Evolutionary conservation across 371 early-diverging fungal genomes (phyloP), one percentile per base, ranked within the genome.

Genomic region (Actinomortierella wolfii): DNA sequence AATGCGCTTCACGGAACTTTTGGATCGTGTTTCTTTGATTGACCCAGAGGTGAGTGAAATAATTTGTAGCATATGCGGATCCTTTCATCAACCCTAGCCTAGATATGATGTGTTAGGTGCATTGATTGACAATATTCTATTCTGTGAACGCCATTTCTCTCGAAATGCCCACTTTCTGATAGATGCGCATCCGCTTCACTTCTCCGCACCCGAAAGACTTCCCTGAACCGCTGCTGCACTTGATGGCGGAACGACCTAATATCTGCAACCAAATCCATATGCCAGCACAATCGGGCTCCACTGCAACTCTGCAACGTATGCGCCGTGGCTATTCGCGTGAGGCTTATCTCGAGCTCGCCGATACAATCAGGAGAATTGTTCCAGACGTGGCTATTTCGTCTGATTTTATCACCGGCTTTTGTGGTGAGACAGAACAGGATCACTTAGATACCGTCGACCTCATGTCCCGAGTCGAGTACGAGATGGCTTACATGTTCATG

Each of bases 151-250:
- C 21, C 23, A 17, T 4, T 9, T 14, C 28, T 14, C 13, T 39
- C 20, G n/a, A n/a, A n/a, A n/a, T n/a, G n/a, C n/a, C n/a, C n/a
- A n/a, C n/a, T n/a, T n/a, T n/a, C n/a, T n/a, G n/a, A n/a, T 67
- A 82, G 79, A 86, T 92, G 86, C 85, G 92, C 51, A 81, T 92
- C 49, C 82, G 90, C 41, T 92, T 92, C 60, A 91, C 92, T 9
- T 89, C 90, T 28, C 92, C 92, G 21, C 92, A 92, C 66, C 92
- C 92, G 25, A 92, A 92, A 75, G 92, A 92, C 65, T 92, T 92
- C 56, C 92, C 92, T 17, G 86, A 86, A 18, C 89, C 89, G 41
- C 71, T 92, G 17, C 59, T 92, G 52, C 78, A 86, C 52, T 64
- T 89, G 25, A 91, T 92, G 54, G 83, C 86, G 11, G 83, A 82